phyloP scores from a whole-genome alignment of 176 grass and related monocot genomes.

The Triticum aestivum region IWGSC_CS_RefSeq_v2.1 NC_057802.1:33385990-33386489 shows the following conservation, averaged over 20 bases:
- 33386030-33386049: background rate
- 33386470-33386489: slow-evolving; percentile 13
- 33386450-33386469: slow-evolving; percentile 12
- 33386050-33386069: background rate
- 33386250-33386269: slow-evolving; percentile 19
- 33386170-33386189: slow-evolving; percentile 73
- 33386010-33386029: background rate
- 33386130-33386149: slow-evolving; percentile 89
- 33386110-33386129: slow-evolving; percentile 46
- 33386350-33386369: slow-evolving; percentile 30
- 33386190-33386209: slow-evolving; percentile 41
- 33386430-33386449: slow-evolving; percentile 1
- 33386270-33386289: slow-evolving; percentile 18
- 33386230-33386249: slow-evolving; percentile 43
- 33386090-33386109: background rate
- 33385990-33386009: slow-evolving; percentile 45
- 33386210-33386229: slow-evolving; percentile 41
- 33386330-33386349: slow-evolving; percentile 49
- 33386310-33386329: slow-evolving; percentile 34
- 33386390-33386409: slow-evolving; percentile 79
- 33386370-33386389: slow-evolving; percentile 59
- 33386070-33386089: background rate
- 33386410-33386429: slow-evolving; percentile 42
- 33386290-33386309: slow-evolving; percentile 9
- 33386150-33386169: slow-evolving; percentile 85